Evolutionary conservation across 139 green algal species (phyloP), one percentile per base, ranked within the genome.

Genomic region (Haematococcus sp.): DNA sequence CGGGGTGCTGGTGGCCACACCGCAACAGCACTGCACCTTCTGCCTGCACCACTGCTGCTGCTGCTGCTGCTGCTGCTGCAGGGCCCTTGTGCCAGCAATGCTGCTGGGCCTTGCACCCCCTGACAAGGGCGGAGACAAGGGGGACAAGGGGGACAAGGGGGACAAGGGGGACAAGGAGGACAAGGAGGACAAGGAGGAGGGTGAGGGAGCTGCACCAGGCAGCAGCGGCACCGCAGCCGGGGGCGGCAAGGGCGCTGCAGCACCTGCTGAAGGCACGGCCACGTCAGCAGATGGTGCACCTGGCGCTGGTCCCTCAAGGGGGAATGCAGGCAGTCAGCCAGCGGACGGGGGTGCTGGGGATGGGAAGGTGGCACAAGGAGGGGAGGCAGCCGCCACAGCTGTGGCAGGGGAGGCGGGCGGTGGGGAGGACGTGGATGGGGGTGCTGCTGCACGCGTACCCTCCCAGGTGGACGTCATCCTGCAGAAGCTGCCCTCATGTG

Each of bases 381-480:
- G 30, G 5, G 31, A 27, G 30, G 33, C 4, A 2, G 30, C 33
- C 3, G 49, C n/a, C 15, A 20, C 31, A 31, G 49, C 4, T 3
- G 34, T 23, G 4, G 30, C 31, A 4, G 67, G 19, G n/a, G 46
- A 22, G 11, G 40, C 40, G 7, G 40, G 40, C 11, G 40, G 7
- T 49, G 40, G 7, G 40, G 40, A 49, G 40, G 40, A 49, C 11
- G 40, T 7, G 40, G 40, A 49, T 49, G 11, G 40, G 7, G 40
- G 40, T 11, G 7, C 40, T 19, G 40, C 40, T 49, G 40, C 40
- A 19, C 40, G 40, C 11, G 40, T 49, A 11, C 40, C 54, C 17
- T 28, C 49, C 22, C 27, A 67, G 28, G 52, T 97, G 60, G 88
- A 96, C 35, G 46, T 77, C n/a, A 68, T 98, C 20, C 60, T 98